Conservation (phyloP, 768 basidiomycete species). For the Hericium alpestre region DNA sequence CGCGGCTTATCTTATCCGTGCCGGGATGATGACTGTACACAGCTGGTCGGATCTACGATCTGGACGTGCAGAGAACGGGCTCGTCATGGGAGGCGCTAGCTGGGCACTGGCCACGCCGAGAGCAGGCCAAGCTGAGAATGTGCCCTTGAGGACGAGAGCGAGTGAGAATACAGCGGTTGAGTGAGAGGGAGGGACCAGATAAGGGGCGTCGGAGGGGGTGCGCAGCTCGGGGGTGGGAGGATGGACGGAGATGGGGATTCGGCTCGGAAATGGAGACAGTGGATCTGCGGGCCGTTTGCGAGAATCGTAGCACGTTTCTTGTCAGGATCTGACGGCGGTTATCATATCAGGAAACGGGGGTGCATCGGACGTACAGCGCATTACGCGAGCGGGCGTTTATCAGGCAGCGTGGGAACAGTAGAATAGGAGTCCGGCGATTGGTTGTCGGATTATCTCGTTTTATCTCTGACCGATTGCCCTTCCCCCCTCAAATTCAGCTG, state of each 20-base stretch:
- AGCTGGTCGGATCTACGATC: too few relatives aligned
- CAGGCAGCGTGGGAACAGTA: background rate
- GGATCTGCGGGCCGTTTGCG: too few relatives aligned
- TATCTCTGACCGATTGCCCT: background rate
- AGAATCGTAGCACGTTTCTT: too few relatives aligned
- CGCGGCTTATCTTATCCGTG: too few relatives aligned
- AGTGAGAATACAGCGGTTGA: background rate
- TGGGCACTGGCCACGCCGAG: too few relatives aligned
- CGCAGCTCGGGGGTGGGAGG: background rate
- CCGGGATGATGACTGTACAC: too few relatives aligned
- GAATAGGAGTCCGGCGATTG: background rate
- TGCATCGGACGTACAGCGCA: background rate
- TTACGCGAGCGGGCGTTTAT: background rate
- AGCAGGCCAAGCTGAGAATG: too few relatives aligned
- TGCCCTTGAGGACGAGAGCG: background rate
- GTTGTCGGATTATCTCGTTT: background rate
- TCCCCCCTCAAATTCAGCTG: background rate
- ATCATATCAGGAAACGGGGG: background rate
- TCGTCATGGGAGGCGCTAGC: too few relatives aligned
- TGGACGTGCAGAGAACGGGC: too few relatives aligned
- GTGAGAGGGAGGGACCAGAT: background rate
- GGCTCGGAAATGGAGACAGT: too few relatives aligned
- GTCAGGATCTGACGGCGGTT: background rate
- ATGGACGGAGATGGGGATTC: background rate
- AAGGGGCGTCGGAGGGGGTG: background rate